A percentile compares a stretch with the other conserved stretches of the same genome.
Conservation (phyloP, 441 rosid genomes). For the Codiaeum variegatum region DNA sequence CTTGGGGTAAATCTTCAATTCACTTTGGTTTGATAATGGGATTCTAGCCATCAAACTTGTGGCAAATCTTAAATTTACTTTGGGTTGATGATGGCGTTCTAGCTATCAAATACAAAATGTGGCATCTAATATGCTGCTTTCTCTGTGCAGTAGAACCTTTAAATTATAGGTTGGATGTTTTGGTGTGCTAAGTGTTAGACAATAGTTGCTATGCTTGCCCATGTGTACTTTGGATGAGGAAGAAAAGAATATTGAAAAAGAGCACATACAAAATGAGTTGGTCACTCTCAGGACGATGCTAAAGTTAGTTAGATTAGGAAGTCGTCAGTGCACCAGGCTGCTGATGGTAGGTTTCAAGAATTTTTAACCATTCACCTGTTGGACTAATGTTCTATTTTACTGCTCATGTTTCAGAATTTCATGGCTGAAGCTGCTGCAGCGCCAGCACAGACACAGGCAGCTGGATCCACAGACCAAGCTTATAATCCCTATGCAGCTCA, state of each 20-base stretch:
- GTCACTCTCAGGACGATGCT: too few relatives aligned
- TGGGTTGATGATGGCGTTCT: neutral
- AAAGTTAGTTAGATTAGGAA: too few relatives aligned
- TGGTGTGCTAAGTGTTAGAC: neutral
- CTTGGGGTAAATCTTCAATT: neutral
- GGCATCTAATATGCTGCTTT: neutral
- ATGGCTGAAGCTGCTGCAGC: conserved; percentile 94
- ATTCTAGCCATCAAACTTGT: neutral
- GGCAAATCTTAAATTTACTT: neutral
- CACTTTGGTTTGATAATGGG: neutral
- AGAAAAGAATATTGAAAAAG: neutral
- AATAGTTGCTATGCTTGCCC: neutral
- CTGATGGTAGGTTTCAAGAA: neutral
- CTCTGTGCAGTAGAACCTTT: neutral
- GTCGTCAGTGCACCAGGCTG: too few relatives aligned
- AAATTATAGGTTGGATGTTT: neutral
- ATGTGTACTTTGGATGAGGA: neutral
- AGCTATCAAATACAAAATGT: neutral
- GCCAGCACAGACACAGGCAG: conserved; percentile 38
- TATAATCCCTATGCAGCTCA: conserved; percentile 78
- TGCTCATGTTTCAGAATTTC: conserved; percentile 60
- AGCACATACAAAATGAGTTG: too few relatives aligned
- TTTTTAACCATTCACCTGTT: neutral
- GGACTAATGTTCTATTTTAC: conserved; percentile 6
- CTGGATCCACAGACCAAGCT: conserved; percentile 60